Conservation (phyloP, 352 stramenopile genomes). For the Phytophthora palmivora region DNA sequence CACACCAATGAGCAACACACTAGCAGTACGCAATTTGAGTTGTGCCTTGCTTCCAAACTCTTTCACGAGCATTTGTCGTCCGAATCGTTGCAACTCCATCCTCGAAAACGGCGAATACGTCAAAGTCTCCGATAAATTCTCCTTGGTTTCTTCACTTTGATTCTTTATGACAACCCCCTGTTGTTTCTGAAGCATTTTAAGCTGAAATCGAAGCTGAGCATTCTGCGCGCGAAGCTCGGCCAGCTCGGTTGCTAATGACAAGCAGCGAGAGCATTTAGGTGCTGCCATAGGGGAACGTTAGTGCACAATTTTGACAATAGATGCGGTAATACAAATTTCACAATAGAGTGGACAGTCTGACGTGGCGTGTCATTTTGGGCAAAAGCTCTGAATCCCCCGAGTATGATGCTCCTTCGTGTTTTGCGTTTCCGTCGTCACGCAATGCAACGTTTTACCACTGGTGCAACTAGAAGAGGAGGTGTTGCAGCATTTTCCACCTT, state of each 20-base stretch:
- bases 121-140: conserved; percentile 18
- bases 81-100: conserved; percentile 88
- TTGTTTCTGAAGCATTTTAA: conserved; percentile 8
- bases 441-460: conserved; percentile 10
- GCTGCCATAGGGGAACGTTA: background rate
- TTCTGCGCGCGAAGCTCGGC: conserved; percentile 38
- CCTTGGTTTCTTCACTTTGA: conserved; percentile 1
- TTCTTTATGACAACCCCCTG: background rate
- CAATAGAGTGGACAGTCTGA: conserved; percentile 22
- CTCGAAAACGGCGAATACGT: conserved; percentile 54
- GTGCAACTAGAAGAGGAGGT: conserved; percentile 2
- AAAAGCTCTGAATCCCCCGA: background rate
- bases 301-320: conserved; percentile 23
- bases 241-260: conserved; percentile 30
- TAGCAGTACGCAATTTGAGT: conserved; percentile 71
- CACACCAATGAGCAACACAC: conserved; percentile 93
- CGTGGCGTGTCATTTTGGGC: conserved; percentile 21
- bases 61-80: conserved; percentile 94
- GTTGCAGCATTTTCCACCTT: conserved; percentile 20
- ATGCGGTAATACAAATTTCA: conserved; percentile 7
- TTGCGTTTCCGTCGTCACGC: conserved; percentile 11
- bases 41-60: conserved; percentile 93
- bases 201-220: conserved; percentile 25
- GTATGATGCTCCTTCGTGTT: conserved; percentile 22
- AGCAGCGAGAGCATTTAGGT: conserved; percentile 38